Percentiles rank a stretch among this genome's conserved stretches.
Evolutionary conservation across 495 filamentous ascomycete genomes (phyloP).

Genomic region (Neurospora sp.): DNA sequence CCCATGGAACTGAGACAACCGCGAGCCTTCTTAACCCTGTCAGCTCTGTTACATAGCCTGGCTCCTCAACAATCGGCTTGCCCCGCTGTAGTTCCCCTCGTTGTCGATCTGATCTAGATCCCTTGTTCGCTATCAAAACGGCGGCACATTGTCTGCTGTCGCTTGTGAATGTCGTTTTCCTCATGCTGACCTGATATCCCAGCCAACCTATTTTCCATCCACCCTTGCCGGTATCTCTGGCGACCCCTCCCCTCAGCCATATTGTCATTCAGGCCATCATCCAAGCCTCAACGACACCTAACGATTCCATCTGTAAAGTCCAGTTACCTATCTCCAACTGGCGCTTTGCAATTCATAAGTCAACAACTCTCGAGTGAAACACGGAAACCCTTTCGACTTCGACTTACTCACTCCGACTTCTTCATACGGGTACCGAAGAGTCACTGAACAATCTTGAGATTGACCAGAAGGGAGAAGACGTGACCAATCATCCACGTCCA

Average conservation of each 20-base stretch:
- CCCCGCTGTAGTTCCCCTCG: background rate
- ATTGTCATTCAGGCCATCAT: background rate
- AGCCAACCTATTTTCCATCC: background rate
- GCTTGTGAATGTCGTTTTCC: background rate
- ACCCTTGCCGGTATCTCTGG: background rate
- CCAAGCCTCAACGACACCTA: background rate
- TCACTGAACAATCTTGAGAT: background rate
- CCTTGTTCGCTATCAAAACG: background rate
- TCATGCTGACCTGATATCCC: background rate
- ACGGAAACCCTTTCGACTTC: background rate
- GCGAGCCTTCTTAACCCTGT: background rate
- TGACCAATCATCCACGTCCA: background rate
- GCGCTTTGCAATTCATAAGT: background rate
- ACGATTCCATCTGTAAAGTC: background rate
- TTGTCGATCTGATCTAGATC: slow-evolving; percentile 1
- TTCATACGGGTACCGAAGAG: background rate
- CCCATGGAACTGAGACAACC: background rate
- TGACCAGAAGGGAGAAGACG: background rate
- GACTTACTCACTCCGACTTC: background rate
- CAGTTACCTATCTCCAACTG: background rate
- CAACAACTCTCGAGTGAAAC: background rate
- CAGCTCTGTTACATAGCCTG: background rate
- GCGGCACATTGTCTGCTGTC: background rate
- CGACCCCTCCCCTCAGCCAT: background rate
- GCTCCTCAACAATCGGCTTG: background rate